Conservation (phyloP, 805 yeast species). For the Candida peoriensis region DNA sequence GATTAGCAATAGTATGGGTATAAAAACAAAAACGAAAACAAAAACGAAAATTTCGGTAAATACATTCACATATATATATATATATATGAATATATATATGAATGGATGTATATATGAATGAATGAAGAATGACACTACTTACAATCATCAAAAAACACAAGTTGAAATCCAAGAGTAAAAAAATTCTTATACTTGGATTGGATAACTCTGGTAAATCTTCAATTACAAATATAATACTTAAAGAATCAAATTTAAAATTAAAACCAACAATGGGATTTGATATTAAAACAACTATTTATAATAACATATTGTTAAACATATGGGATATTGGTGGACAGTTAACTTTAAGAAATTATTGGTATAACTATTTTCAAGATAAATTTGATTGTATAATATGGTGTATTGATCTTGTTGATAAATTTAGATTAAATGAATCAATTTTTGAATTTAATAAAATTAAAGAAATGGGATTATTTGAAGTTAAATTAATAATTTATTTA, state of each 20-base stretch:
- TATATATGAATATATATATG: not conserved
- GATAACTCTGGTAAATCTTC: conserved; percentile 94
- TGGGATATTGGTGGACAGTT: conserved; percentile 96
- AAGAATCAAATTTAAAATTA: conserved; percentile 45
- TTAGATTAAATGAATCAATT: conserved; percentile 58
- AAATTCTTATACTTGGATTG: conserved; percentile 75
- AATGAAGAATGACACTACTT: conserved; percentile 66
- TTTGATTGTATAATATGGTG: conserved; percentile 81
- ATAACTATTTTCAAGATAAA: conserved; percentile 76
- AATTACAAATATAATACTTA: conserved; percentile 54
- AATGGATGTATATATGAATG: not conserved
- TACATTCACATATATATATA: not conserved
- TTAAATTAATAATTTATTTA: conserved; percentile 59
- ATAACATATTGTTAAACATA: conserved; percentile 40
- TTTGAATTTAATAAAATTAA: conserved; percentile 59
- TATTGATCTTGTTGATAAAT: conserved; percentile 58
- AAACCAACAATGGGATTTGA: conserved; percentile 91
- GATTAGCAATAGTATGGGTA: too few species aligned
- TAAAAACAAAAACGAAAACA: too few species aligned
- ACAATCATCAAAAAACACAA: conserved; percentile 79
- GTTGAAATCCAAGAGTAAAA: conserved; percentile 68
- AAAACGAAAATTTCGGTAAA: not conserved
- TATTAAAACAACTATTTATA: conserved; percentile 51
- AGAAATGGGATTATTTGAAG: conserved; percentile 50
- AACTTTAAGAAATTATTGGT: conserved; percentile 84